Evolutionary conservation across 805 yeast genomes (phyloP), one percentile per base, ranked within the genome.

Genomic region (Metschnikowia aberdeeniae): DNA sequence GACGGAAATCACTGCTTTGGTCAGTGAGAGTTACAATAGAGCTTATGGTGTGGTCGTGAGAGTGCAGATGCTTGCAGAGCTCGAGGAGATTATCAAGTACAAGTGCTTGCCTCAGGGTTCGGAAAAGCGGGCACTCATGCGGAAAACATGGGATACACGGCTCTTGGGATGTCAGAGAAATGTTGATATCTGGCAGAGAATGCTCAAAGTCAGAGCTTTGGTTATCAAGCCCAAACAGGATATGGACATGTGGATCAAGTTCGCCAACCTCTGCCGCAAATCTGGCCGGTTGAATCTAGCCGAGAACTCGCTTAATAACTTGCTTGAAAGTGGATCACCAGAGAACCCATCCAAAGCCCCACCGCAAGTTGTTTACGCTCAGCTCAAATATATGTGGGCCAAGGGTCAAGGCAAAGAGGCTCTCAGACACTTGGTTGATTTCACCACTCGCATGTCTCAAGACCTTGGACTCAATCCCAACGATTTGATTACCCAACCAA

Each of bases 121-220:
- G 0, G 95, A 85, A 38, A 85, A 84, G 56, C 79, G 93, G 53
- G 77, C 73, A 6, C 80, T 81, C 12, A 84, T 93, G 77, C 76
- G 96, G 54, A 81, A 84, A 55, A 92, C 98, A 0, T 95, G 99
- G 99, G 89, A 87, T 59, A 86, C 87, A 42, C 78, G 99, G 57
- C 70, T 93, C 41, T 69, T 88, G 49, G 98, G 98, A 1, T 89
- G 97, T 60, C 99, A 93, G 67, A 77, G 93, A 55, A 93, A 93
- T 67, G 98, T 93, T 42, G 99, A 93, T 67, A 89, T 90, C n/a
- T 93, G 99, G 99, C 97, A 92, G 63, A 75, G 97, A 59, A 84
- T 93, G 81, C 75, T 93, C 49, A 87, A 90, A 61, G 96, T 92
- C 1, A 76, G 99, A 45, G 92, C 97, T 0, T 73, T 93, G 38